Evolutionary conservation across 176 grass and related monocot genomes (phyloP), one percentile per base, ranked within the genome.

Genomic region (Bromus sterilis): DNA sequence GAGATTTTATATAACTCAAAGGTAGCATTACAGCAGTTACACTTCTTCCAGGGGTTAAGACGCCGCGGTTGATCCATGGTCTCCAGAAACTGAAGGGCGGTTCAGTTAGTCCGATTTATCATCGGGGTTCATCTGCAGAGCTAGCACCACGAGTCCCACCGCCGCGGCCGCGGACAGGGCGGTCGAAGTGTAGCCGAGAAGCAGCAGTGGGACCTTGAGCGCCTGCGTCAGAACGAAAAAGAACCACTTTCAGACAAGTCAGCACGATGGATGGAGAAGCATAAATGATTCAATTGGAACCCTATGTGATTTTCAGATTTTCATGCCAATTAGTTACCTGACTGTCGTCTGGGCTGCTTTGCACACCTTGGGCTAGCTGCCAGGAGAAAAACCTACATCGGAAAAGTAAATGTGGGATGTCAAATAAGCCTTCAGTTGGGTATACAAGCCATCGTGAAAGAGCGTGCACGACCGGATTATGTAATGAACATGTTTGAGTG

Each of bases 291-390:
- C 25, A 76, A 33, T 71, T 14, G 25, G 31, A 78, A 78, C 31
- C 12, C n/a, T 18, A 7, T 43, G 12, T 48, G 46, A 36, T 16
- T 55, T 70, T 51, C 75, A 51, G 12, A 15, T 48, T 66, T 20
- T 57, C 32, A 39, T 58, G 23, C 23, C 30, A 25, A n/a, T n/a
- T n/a, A n/a, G 48, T 41, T 84, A 98, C 92, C 95, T 91, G 91
- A 43, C 92, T 93, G 56, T 80, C 82, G 9, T 94, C 94, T 5
- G 95, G 95, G 43, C 82, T 82, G 84, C 32, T 88, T 87, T 89
- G 82, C 62, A 98, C 83, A 31, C 92, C 95, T 84, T 86, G 92
- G 68, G 84, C 88, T 77, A 95, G 81, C 79, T 83, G 46, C 95
- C 92, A 94, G 20, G 92, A 98, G 55, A 98, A 78, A 76, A 93